Conservation (phyloP, 1,284 basidiomycete species). For the Ustilago hordei region DNA sequence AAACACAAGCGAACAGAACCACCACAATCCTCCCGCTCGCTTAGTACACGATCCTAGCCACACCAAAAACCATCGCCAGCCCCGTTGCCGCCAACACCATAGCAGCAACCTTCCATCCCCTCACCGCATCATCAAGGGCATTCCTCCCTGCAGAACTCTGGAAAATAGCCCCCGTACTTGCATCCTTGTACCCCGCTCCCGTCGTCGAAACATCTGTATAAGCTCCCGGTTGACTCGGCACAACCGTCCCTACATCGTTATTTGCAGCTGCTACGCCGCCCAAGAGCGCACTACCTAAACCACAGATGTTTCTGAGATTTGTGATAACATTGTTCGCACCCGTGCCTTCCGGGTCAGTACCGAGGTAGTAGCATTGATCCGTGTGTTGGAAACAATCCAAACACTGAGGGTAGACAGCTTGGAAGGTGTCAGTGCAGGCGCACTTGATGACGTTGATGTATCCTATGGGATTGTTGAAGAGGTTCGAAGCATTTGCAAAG, state of each 20-base stretch:
- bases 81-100: slow-evolving; percentile 12
- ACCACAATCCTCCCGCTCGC: not conserved
- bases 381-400: slow-evolving; percentile 74
- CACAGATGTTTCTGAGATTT: slow-evolving; percentile 60
- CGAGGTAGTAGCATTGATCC: slow-evolving; percentile 56
- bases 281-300: slow-evolving; percentile 48
- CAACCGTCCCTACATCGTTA: slow-evolving; percentile 26
- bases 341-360: slow-evolving; percentile 60
- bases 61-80: slow-evolving; percentile 25
- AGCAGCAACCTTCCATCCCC: slow-evolving; percentile 11
- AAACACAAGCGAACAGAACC: not conserved
- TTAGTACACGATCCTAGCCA: slow-evolving; percentile 15
- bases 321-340: slow-evolving; percentile 48
- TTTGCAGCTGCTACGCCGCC: slow-evolving; percentile 55
- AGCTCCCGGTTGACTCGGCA: slow-evolving; percentile 16
- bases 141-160: slow-evolving; percentile 20
- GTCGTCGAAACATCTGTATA: slow-evolving; percentile 54
- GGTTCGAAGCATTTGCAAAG: slow-evolving; percentile 54
- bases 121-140: slow-evolving; percentile 21
- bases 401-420: slow-evolving; percentile 77
- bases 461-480: slow-evolving; percentile 58
- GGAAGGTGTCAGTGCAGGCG: slow-evolving; percentile 78
- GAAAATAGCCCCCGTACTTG: slow-evolving; percentile 50
- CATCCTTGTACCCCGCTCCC: slow-evolving; percentile 43
- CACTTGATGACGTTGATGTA: slow-evolving; percentile 75